Evolutionary conservation across 2,329 filamentous ascomycete species (phyloP), one percentile per base, ranked within the genome.

Genomic region (Sarocladium brachiariae): DNA sequence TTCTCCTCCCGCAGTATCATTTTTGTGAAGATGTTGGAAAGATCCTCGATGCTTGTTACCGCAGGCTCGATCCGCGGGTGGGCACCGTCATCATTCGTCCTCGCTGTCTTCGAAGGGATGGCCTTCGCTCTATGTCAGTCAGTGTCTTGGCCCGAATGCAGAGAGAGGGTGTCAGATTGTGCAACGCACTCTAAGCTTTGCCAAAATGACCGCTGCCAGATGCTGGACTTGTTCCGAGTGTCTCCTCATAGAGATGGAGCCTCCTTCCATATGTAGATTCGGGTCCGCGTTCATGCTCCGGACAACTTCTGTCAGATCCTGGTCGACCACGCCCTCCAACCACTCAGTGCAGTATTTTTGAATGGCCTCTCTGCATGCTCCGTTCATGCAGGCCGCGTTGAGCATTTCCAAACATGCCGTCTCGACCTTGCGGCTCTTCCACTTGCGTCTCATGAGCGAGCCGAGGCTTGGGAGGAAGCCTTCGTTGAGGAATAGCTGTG

Each of bases 381-480:
- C 77, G 63, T 95, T 87, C 67, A 96, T 87, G 67, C 90, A 96
- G 6, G 92, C 91, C 11, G 89, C 89, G 67, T 91, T 96, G 52
- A 99, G 76, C 70, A 99, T 82, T 61, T 96, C 88, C 57, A 99
- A 69, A 45, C 89, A 86, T 2, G 90, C 87, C 52, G 87, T 85
- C 67, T 96, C 90, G 19, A 97, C 86, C 59, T 89, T 89, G 57
- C 81, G 79, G 63, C 86, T 92, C 72, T 92, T 95, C 73, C 86
- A 87, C 63, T 85, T 89, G 58, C 84, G 80, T 56, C 86, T 78
- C 67, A 95, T 86, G 50, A 95, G 73, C 13, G 86, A 81, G 14
- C 86, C 84, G 6, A 97, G 77, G 51, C 81, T 85, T 52, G 82
- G 75, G 41, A 96, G 73, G 61, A 99, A 97, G 2, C 89, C 89